Conservation (phyloP, 352 stramenopile genomes). For the Phytopythium montanum region DNA sequence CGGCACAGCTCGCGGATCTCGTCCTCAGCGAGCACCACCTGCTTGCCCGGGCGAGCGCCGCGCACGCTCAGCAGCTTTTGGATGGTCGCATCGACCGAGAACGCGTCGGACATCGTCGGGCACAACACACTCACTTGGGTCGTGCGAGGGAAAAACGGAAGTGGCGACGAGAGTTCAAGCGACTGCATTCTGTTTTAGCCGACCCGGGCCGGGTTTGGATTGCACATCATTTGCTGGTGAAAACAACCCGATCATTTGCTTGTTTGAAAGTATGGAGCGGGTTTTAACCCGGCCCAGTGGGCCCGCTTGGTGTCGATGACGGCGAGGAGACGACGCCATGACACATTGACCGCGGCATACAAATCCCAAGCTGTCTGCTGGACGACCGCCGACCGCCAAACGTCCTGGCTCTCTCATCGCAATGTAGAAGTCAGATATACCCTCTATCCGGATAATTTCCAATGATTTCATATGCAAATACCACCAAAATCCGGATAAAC, state of each 20-base stretch:
- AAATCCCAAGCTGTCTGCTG: not conserved
- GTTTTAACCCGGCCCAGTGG: too few species aligned
- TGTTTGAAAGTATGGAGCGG: too few species aligned
- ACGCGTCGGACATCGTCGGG: conserved; percentile 28
- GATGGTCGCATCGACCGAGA: conserved; percentile 69
- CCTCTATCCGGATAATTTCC: not conserved
- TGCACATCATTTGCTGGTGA: not conserved
- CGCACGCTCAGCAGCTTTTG: conserved; percentile 79
- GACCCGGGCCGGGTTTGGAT: not conserved
- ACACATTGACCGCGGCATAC: not conserved
- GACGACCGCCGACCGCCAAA: not conserved
- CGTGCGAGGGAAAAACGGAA: not conserved
- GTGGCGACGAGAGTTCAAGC: not conserved
- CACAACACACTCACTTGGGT: not conserved
- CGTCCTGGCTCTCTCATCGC: not conserved
- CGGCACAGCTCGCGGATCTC: conserved; percentile 96
- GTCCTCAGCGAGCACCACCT: conserved; percentile 91
- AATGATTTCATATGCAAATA: not conserved
- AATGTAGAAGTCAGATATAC: conserved; percentile 1
- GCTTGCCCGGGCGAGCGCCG: conserved; percentile 59
- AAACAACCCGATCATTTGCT: too few species aligned
- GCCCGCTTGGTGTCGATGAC: too few species aligned
- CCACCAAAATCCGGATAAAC: not conserved
- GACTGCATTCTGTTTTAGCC: not conserved
- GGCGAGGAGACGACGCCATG: too few species aligned